A percentile compares a stretch with the other conserved stretches of the same genome.
Conservation (phyloP, 306 rosid species). For the Corylus avellana region DNA sequence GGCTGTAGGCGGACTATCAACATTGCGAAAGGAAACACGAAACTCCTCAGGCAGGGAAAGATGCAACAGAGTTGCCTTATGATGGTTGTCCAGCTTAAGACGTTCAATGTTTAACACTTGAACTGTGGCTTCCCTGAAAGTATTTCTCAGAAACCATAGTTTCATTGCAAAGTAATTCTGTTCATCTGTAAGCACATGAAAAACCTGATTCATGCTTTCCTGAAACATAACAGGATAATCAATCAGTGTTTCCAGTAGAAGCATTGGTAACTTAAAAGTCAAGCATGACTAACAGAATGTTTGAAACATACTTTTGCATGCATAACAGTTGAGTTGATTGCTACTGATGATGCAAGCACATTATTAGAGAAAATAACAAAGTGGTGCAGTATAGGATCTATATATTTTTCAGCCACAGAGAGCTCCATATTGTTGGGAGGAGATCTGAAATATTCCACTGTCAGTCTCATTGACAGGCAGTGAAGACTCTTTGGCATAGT, state of each 20-base stretch:
- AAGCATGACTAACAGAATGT: conserved; percentile 15
- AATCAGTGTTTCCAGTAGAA: conserved; percentile 32
- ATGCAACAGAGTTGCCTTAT: conserved; percentile 29
- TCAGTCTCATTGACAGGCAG: conserved; percentile 89
- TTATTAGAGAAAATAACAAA: conserved; percentile 81
- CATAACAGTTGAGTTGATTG: conserved; percentile 80
- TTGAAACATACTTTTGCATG: conserved; percentile 68
- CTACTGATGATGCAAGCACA: conserved; percentile 86
- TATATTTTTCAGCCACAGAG: conserved; percentile 53
- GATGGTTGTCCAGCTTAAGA: conserved; percentile 46
- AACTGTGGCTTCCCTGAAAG: conserved; percentile 63
- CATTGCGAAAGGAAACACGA: conserved; percentile 58
- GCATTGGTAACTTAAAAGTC: conserved; percentile 15
- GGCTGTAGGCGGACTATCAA: conserved; percentile 43
- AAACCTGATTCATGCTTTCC: conserved; percentile 79
- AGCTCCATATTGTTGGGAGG: conserved; percentile 43
- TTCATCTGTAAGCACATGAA: conserved; percentile 88
- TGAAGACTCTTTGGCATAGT: conserved; percentile 96
- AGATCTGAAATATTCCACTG: conserved; percentile 85
- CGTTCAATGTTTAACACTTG: conserved; percentile 79
- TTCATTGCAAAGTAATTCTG: conserved; percentile 90
- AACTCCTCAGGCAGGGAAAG: conserved; percentile 77
- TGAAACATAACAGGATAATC: conserved; percentile 47
- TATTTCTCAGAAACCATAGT: conserved; percentile 81
- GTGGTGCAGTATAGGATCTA: conserved; percentile 71